These are phyloP conservation scores for Vanrija sp. DNA, from an alignment of 1,284 basidiomycete species.

Conservation along the genomic window DNA sequence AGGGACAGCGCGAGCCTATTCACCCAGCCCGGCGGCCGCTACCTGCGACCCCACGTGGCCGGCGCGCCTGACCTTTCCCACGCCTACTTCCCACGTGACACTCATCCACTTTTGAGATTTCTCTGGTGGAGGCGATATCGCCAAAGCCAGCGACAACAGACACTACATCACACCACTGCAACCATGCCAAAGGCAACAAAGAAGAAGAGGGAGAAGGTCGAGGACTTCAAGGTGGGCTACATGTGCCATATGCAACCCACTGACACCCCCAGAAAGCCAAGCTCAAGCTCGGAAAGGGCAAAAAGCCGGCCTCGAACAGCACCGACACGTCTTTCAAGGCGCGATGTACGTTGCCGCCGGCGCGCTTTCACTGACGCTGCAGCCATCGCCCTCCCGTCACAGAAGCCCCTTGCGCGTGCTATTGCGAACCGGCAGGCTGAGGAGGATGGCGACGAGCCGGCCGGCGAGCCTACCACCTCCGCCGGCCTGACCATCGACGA, in stretches of 20 bases:
- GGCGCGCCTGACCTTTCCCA: no score
- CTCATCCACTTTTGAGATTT: no score
- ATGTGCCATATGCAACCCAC: no score
- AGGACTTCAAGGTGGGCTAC: conserved; percentile 71
- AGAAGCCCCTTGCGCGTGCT: conserved; percentile 54
- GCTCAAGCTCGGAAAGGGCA: conserved; percentile 93
- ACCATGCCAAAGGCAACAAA: conserved; percentile 79
- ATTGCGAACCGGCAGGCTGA: conserved; percentile 16
- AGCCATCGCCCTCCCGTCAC: conserved; percentile 87
- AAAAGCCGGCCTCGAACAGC: conserved; percentile 73
- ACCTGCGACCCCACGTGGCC: no score
- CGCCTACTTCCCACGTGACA: no score
- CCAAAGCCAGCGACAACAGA: neutral
- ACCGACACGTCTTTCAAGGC: conserved; percentile 95
- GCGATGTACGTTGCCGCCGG: conserved; percentile 58
- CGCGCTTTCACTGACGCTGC: neutral
- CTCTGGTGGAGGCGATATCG: no score
- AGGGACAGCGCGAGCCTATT: no score
- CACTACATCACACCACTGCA: neutral
- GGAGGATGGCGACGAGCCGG: conserved; percentile 49
- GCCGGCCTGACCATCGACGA: conserved; percentile 74
- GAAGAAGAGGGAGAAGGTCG: conserved; percentile 77
- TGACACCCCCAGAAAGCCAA: conserved; percentile 72
- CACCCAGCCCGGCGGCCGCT: no score
- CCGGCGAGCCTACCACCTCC: conserved; percentile 63